phyloP scores from a whole-genome alignment of 2,329 filamentous ascomycete genomes.

The Xylariales sp. region DNA sequence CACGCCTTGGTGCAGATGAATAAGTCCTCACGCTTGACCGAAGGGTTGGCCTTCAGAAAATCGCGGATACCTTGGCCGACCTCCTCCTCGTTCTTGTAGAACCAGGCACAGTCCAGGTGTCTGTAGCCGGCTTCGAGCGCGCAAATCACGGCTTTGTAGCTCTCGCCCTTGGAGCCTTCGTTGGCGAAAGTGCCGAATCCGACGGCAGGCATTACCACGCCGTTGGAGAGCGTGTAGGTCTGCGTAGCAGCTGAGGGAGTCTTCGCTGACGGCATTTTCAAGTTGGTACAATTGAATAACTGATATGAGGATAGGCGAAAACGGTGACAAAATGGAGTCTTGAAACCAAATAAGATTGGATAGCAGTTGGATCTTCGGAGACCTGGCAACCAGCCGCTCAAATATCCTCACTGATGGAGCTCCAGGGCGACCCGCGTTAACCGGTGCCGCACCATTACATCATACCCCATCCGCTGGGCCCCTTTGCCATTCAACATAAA shows the following conservation, averaged over 20 bases:
- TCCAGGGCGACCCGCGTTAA: too few relatives aligned
- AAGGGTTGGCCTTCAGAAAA: slow-evolving; percentile 31
- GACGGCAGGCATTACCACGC: slow-evolving; percentile 56
- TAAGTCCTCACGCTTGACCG: slow-evolving; percentile 47
- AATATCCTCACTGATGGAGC: too few relatives aligned
- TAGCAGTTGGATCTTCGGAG: too few relatives aligned
- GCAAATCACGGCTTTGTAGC: slow-evolving; percentile 59
- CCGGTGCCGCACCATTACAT: slow-evolving; percentile 5
- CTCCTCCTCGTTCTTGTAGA: slow-evolving; percentile 65
- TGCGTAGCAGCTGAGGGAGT: slow-evolving; percentile 14
- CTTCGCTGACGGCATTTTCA: slow-evolving; percentile 3
- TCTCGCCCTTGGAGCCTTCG: slow-evolving; percentile 57
- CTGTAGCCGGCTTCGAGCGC: slow-evolving; percentile 61
- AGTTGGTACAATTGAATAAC: background rate
- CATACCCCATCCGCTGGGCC: too few relatives aligned
- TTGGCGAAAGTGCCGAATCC: slow-evolving; percentile 65
- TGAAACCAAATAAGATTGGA: too few relatives aligned
- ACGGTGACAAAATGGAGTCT: slow-evolving; percentile 3
- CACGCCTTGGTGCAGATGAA: slow-evolving; percentile 66
- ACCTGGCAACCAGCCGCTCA: slow-evolving; percentile 4
- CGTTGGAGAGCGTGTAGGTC: slow-evolving; percentile 42
- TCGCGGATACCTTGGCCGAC: slow-evolving; percentile 53
- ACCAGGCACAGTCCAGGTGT: slow-evolving; percentile 64
- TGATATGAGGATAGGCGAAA: slow-evolving; percentile 13
- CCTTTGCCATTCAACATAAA: slow-evolving; percentile 3